Percentiles rank a stretch among this genome's conserved stretches.
Evolutionary conservation across 768 basidiomycete species (phyloP).

Genomic region (Mycena metata): DNA sequence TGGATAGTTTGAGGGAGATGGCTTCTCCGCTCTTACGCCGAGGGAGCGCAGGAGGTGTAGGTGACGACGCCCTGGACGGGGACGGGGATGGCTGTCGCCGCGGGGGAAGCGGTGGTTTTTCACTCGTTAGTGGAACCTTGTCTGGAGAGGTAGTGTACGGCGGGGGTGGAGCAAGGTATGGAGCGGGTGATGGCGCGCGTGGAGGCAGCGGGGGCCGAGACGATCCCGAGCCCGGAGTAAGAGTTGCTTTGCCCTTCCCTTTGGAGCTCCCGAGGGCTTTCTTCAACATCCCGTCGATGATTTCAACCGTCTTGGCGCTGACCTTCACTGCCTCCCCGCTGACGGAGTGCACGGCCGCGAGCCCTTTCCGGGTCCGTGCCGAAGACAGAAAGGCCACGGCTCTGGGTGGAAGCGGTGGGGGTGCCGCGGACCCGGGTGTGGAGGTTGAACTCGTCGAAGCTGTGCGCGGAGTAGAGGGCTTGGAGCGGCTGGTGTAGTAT

Average conservation of each 20-base stretch:
- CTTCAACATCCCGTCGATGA: constrained; percentile 73
- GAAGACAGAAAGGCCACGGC: constrained; percentile 73
- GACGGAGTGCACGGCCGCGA: constrained; percentile 72
- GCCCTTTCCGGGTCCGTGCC: constrained; percentile 67
- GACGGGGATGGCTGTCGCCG: constrained; percentile 43
- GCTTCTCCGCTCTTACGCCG: constrained; percentile 41
- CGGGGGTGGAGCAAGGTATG: constrained; percentile 37
- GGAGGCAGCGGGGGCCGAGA: constrained; percentile 39
- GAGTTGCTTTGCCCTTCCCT: constrained; percentile 38
- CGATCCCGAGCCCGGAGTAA: constrained; percentile 25
- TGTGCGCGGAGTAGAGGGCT: constrained; percentile 61
- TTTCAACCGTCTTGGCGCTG: constrained; percentile 70
- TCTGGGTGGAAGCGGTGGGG: constrained; percentile 53
- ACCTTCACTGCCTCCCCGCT: constrained; percentile 77
- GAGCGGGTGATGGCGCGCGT: constrained; percentile 32
- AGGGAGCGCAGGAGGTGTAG: constrained; percentile 52
- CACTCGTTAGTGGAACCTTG: background rate
- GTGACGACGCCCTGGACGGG: constrained; percentile 49
- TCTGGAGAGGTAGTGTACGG: constrained; percentile 22
- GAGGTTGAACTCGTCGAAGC: constrained; percentile 35
- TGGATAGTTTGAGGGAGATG: constrained; percentile 49
- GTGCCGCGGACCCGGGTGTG: constrained; percentile 39
- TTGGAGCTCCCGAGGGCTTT: constrained; percentile 66
- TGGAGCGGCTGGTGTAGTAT: constrained; percentile 71
- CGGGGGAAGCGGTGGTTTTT: constrained; percentile 41